These are phyloP conservation scores for Skeletonema potamos DNA, from an alignment of 108 stramenopile species.

Conservation along the genomic window DNA sequence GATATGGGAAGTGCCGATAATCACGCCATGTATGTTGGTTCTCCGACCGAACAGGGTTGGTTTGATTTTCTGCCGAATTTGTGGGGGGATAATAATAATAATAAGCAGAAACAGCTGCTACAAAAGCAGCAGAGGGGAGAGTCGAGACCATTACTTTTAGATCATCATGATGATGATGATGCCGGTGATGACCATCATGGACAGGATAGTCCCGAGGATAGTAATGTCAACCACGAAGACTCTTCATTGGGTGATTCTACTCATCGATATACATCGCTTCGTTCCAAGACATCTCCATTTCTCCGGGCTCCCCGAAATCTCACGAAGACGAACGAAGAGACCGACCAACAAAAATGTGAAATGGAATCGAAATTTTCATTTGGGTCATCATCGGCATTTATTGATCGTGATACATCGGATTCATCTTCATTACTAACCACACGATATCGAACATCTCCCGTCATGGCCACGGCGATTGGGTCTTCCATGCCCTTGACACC, in stretches of 20 bases:
- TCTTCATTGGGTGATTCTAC: not conserved
- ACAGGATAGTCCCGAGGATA: not conserved
- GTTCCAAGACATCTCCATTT: not conserved
- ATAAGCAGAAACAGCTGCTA: not conserved
- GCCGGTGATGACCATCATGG: not conserved
- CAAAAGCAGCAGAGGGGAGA: not conserved
- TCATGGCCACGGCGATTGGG: not conserved
- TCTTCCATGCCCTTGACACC: slow-evolving; percentile 5
- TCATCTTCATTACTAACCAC: not conserved
- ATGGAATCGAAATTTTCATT: not conserved
- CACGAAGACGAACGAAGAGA: not conserved
- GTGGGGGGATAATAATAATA: not conserved
- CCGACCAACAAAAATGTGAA: not conserved
- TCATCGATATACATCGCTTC: not conserved
- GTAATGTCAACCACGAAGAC: not conserved
- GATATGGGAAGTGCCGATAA: not conserved
- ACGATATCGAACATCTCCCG: slow-evolving; percentile 1
- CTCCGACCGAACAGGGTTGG: slow-evolving; percentile 28
- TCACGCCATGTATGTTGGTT: slow-evolving; percentile 10
- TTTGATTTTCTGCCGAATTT: slow-evolving; percentile 29
- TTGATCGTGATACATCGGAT: not conserved
- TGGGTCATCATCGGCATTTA: not conserved
- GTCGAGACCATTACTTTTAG: not conserved
- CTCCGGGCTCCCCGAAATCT: not conserved
- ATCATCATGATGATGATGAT: not conserved